phyloP scores from a whole-genome alignment of 2,329 filamentous ascomycete genomes.

The Sordariomycetes sp. region DNA sequence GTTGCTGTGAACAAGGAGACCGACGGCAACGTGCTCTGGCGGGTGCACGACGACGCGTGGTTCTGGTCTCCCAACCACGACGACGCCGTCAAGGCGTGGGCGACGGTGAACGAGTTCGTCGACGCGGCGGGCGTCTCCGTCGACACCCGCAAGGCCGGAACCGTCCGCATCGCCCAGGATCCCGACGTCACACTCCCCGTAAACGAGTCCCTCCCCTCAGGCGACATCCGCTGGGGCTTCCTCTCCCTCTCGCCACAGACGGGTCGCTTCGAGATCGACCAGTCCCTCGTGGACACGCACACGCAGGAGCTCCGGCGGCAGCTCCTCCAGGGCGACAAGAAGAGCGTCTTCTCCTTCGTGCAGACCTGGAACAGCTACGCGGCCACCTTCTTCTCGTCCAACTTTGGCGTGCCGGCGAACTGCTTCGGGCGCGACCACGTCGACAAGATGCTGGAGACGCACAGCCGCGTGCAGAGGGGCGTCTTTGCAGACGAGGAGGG shows the following conservation, averaged over 20 bases:
- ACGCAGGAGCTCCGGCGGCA: slow-evolving; percentile 48
- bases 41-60: slow-evolving; percentile 57
- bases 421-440: slow-evolving; percentile 41
- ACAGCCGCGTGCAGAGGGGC: slow-evolving; percentile 34
- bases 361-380: slow-evolving; percentile 42
- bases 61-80: slow-evolving; percentile 48
- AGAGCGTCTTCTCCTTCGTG: slow-evolving; percentile 35
- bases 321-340: slow-evolving; percentile 34
- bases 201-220: slow-evolving; percentile 28
- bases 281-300: slow-evolving; percentile 45
- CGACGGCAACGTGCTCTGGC: slow-evolving; percentile 41
- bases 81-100: slow-evolving; percentile 47
- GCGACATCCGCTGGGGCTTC: slow-evolving; percentile 43
- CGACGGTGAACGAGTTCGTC: slow-evolving; percentile 42
- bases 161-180: slow-evolving; percentile 26
- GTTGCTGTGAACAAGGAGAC: slow-evolving; percentile 51
- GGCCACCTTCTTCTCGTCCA: slow-evolving; percentile 38
- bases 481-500: slow-evolving; percentile 24
- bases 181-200: slow-evolving; percentile 9
- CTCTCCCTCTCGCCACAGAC: slow-evolving; percentile 39
- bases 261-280: slow-evolving; percentile 49
- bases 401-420: slow-evolving; percentile 39
- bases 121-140: slow-evolving; percentile 44
- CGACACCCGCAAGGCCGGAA: slow-evolving; percentile 40
- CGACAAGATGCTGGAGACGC: slow-evolving; percentile 38